Evolutionary conservation across 75 land plant genomes (phyloP).

Genomic region (Selaginella tamariscina): DNA sequence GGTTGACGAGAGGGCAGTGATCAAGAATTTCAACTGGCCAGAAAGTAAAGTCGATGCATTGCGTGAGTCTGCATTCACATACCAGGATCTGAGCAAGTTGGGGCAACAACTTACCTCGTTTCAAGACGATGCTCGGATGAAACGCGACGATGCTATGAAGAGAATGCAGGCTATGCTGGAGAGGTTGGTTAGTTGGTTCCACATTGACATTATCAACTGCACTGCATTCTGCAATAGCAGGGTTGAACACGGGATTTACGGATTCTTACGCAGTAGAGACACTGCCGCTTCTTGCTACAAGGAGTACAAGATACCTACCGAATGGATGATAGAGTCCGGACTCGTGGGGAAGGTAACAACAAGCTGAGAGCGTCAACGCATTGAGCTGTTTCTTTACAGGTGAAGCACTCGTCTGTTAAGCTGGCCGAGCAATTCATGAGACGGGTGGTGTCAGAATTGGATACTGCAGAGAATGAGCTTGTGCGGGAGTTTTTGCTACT

Average conservation of each 20-base stretch:
- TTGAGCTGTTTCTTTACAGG: not conserved
- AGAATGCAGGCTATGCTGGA: conserved; percentile 6
- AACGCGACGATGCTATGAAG: not conserved
- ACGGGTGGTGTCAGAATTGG: not conserved
- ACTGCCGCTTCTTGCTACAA: not conserved
- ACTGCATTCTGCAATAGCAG: not conserved
- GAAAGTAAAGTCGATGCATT: conserved; percentile 7
- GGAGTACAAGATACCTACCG: not conserved
- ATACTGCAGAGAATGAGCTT: not conserved
- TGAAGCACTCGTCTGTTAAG: conserved; percentile 7
- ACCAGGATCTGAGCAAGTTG: conserved; percentile 7
- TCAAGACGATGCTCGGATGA: not conserved
- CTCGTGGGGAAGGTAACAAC: conserved; percentile 1
- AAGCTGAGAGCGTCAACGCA: not conserved
- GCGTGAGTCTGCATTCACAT: conserved; percentile 2
- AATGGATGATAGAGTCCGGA: conserved; percentile 1
- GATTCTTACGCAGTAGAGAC: not conserved
- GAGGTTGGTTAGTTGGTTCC: not conserved
- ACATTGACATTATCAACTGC: not conserved
- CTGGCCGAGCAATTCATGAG: conserved; percentile 3
- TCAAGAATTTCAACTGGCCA: conserved; percentile 7
- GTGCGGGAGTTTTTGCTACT: conserved; percentile 2
- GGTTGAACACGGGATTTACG: not conserved
- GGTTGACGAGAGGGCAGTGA: conserved; percentile 2
- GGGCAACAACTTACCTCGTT: not conserved